phyloP scores from a whole-genome alignment of 2,329 filamentous ascomycete species.

The Stagonosporopsis chrysanthemi region DNA sequence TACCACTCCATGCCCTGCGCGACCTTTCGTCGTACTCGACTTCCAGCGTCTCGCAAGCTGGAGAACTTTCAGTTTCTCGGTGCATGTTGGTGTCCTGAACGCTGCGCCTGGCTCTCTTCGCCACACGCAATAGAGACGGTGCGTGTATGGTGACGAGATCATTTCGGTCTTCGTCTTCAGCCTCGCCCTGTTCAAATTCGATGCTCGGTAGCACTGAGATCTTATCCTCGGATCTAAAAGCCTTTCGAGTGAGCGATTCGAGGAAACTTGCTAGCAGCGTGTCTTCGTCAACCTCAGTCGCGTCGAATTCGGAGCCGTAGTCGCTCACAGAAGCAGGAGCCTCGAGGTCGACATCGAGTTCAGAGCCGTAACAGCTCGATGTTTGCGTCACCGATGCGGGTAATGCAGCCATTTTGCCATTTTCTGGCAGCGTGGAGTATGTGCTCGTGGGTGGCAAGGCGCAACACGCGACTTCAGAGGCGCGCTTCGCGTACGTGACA shows the following conservation, averaged over 20 bases:
- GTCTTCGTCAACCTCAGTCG: slow-evolving; percentile 13
- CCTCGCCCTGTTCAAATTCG: slow-evolving; percentile 32
- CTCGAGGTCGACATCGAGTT: slow-evolving; percentile 60
- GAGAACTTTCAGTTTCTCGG: slow-evolving; percentile 27
- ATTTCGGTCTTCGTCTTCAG: slow-evolving; percentile 31
- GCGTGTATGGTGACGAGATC: slow-evolving; percentile 57
- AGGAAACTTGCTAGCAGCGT: slow-evolving; percentile 23
- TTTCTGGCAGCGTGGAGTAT: slow-evolving; percentile 11
- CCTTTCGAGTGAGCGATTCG: slow-evolving; percentile 13
- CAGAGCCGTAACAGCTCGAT: slow-evolving; percentile 68
- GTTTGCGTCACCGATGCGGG: slow-evolving; percentile 19
- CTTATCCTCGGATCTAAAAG: slow-evolving; percentile 12
- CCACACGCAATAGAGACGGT: slow-evolving; percentile 30
- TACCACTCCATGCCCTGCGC: slow-evolving; percentile 46
- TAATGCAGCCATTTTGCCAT: slow-evolving; percentile 40
- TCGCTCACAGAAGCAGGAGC: slow-evolving; percentile 56
- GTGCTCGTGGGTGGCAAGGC: slow-evolving; percentile 9
- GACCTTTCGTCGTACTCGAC: slow-evolving; percentile 53
- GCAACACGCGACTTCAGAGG: slow-evolving; percentile 15
- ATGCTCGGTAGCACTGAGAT: slow-evolving; percentile 27
- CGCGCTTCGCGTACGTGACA: slow-evolving; percentile 24
- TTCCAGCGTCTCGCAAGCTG: slow-evolving; percentile 46
- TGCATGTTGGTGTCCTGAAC: background rate
- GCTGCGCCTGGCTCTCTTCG: slow-evolving; percentile 16
- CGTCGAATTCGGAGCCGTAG: slow-evolving; percentile 70